A percentile compares a stretch with the other conserved stretches of the same genome.
Conservation (phyloP, 345 rosid species). For the Arabis alpina region DNA sequence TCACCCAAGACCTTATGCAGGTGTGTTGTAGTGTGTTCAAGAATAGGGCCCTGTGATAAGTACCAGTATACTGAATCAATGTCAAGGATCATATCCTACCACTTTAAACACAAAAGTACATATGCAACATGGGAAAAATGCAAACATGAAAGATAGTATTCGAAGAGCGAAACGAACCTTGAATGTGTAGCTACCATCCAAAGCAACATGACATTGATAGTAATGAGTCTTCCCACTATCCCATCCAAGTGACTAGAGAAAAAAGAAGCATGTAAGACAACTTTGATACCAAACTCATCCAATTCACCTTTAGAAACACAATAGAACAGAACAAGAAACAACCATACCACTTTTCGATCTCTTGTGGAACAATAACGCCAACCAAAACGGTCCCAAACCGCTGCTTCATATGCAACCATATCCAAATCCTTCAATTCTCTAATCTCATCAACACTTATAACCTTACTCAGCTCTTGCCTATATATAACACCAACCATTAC, state of each 20-base stretch:
- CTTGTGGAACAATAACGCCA: background rate
- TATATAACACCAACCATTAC: background rate
- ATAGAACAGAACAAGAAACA: background rate
- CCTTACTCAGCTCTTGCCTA: slow-evolving; percentile 49
- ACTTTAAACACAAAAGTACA: background rate
- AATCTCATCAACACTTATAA: slow-evolving; percentile 48
- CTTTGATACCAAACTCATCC: background rate
- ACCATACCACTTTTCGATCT: slow-evolving; percentile 29
- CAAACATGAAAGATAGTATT: slow-evolving; percentile 17
- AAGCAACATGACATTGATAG: slow-evolving; percentile 64
- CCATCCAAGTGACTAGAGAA: slow-evolving; percentile 54
- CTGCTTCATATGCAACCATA: slow-evolving; percentile 56
- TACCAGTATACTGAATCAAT: too few species aligned
- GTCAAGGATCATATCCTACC: too few species aligned
- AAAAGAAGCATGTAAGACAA: background rate
- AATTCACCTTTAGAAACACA: background rate
- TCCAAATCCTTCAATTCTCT: slow-evolving; percentile 46
- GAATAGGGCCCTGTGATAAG: slow-evolving; percentile 81
- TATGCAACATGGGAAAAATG: background rate
- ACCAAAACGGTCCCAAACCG: slow-evolving; percentile 49
- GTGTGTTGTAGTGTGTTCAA: slow-evolving; percentile 51
- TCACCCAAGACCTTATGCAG: slow-evolving; percentile 77
- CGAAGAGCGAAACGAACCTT: slow-evolving; percentile 48
- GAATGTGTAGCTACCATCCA: slow-evolving; percentile 50
- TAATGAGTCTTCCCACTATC: slow-evolving; percentile 54